phyloP scores from a whole-genome alignment of 1,139 yeast genomes.

The Debaryomycetaceae sp. region DNA sequence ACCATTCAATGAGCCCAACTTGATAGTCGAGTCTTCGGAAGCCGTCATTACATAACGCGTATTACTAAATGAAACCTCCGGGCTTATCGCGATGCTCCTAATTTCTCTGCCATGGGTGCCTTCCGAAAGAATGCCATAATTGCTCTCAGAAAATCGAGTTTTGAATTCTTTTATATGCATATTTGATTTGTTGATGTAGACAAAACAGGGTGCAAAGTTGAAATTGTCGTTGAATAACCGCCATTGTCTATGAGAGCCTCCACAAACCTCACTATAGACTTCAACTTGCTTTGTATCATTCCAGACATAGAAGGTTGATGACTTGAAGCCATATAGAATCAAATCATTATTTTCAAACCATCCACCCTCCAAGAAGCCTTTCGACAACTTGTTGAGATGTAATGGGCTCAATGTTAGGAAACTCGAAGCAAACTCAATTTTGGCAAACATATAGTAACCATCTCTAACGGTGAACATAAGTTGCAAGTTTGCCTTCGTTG shows the following conservation, averaged over 20 bases:
- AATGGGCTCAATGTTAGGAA: constrained; percentile 27
- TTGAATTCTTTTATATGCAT: constrained; percentile 25
- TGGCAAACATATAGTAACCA: constrained; percentile 50
- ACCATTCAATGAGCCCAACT: constrained; percentile 45
- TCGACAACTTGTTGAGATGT: constrained; percentile 62
- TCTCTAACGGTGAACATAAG: constrained; percentile 58
- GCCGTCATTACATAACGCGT: constrained; percentile 59
- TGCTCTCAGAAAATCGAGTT: constrained; percentile 15
- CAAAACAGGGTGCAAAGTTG: constrained; percentile 24
- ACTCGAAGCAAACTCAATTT: constrained; percentile 13
- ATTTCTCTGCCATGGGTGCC: constrained; percentile 94
- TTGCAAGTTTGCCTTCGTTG: constrained; percentile 11
- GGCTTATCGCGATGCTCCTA: constrained; percentile 57
- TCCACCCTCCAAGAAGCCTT: constrained; percentile 81
- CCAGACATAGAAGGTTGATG: constrained; percentile 75
- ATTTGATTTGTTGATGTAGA: constrained; percentile 57
- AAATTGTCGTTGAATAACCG: constrained; percentile 26
- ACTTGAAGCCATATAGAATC: constrained; percentile 76
- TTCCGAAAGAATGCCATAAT: constrained; percentile 30
- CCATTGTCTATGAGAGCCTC: constrained; percentile 92
- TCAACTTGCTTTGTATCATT: constrained; percentile 78
- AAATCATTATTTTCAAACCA: constrained; percentile 46
- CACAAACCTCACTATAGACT: constrained; percentile 70
- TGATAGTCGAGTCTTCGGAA: constrained; percentile 83
- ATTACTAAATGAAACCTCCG: constrained; percentile 16